Base-by-base conservation (phyloP, 2,329 filamentous ascomycete species). In the Celoporthe dispersa region DNA sequence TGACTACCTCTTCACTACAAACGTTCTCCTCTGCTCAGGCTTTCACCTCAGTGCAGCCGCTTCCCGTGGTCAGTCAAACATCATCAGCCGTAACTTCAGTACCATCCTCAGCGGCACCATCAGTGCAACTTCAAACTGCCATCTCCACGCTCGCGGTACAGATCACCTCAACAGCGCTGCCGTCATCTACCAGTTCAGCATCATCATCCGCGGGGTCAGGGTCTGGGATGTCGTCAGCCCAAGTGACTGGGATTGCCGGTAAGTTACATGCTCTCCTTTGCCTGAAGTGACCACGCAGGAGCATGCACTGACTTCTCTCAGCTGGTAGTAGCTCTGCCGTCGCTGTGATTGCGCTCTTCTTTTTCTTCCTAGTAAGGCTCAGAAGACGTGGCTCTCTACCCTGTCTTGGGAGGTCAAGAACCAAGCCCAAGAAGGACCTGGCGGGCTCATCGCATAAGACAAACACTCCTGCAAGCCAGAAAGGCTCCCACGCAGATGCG, bases 211-310 rank as follows among this genome's bases (percentile, higher is more conserved):
- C 57, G 19, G 33, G 31, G 19, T n/a, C 57, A 60, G 31, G 33
- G 9, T 22, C 31, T 25, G 33, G 31, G 14, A 60, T 60, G 64
- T 57, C 68, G 11, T 59, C 68, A 28, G 68, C 59, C 19, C 25
- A 61, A n/a, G 63, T 70, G 41, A 48, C 68, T 31, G 68, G 68
- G 2, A 70, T 70, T 37, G 57, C 37, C 39, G 64, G 68, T 70
- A 39, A 62, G 68, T 67, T 12, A 9, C 4, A 39, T 2, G 12
- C n/a, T 25, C 28, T 28, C 22, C 33, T 33, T 9, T 35, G 14
- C 11, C 11, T 11, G n/a, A 41, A n/a, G 16, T 2, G 8, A 53
- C 35, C 7, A 3, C 16, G 14, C 12, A 12, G 44, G 7, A 39
- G 25, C 28, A 9, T 7, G 16, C 51, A 33, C 68, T 70, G 25